Percentiles rank a stretch among this genome's conserved stretches.
Evolutionary conservation across 192 early-diverging fungal species (phyloP).

Genomic region (Pilobolus umbonatus): DNA sequence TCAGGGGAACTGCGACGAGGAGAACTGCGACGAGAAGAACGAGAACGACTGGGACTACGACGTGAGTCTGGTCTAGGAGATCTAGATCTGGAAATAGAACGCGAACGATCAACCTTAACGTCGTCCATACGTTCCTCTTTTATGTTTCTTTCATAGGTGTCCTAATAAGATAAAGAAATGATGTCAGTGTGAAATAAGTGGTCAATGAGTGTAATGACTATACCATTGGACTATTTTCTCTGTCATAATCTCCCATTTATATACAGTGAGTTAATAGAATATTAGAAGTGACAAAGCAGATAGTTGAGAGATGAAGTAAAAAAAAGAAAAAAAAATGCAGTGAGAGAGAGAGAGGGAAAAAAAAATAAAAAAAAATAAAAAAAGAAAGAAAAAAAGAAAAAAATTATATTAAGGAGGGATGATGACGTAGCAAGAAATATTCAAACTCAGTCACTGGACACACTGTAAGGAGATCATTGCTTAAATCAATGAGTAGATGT

Average conservation of each 20-base stretch:
- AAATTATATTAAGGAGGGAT: no score
- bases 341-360: no score
- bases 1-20: conserved; percentile 16
- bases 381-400: no score
- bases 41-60: conserved; percentile 13
- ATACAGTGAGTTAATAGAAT: not conserved
- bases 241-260: not conserved
- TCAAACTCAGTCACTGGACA: no score
- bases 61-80: conserved; percentile 13
- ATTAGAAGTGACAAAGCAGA: no score
- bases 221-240: not conserved
- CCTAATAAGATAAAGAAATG: not conserved
- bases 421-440: no score
- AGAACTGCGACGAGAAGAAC: conserved; percentile 14
- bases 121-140: not conserved
- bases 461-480: no score
- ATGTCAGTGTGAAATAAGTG: not conserved
- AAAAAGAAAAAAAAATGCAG: no score
- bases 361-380: no score
- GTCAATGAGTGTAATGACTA: not conserved
- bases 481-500: no score
- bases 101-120: conserved; percentile 6
- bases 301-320: no score
- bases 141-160: not conserved
- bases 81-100: conserved; percentile 16